Evolutionary conservation across 768 basidiomycete species (phyloP).

Genomic region (Amanita brunnescens): DNA sequence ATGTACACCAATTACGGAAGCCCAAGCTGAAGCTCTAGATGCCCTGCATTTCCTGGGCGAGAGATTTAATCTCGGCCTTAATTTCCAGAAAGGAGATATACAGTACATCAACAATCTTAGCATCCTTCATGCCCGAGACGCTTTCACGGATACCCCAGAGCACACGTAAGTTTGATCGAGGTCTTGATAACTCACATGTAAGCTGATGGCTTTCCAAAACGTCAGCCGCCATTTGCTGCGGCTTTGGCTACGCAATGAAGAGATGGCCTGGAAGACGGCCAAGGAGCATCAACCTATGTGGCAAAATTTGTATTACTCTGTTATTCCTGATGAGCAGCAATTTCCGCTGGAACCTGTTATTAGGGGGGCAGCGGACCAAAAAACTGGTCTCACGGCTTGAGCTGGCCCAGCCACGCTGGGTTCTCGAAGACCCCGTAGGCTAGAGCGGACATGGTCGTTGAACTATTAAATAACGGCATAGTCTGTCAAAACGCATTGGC

Average conservation of each 20-base stretch:
- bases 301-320: conserved; percentile 28
- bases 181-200: conserved; percentile 2
- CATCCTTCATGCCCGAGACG: conserved; percentile 35
- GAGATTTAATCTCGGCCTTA: conserved; percentile 32
- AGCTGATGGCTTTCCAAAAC: neutral
- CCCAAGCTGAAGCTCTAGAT: conserved; percentile 41
- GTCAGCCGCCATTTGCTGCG: conserved; percentile 35
- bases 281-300: conserved; percentile 28
- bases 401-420: too few relatives aligned
- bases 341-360: conserved; percentile 38
- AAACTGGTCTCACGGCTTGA: too few relatives aligned
- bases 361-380: conserved; percentile 26
- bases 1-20: conserved; percentile 39
- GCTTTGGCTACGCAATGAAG: conserved; percentile 38
- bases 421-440: too few relatives aligned
- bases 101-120: conserved; percentile 41
- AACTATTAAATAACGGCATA: too few relatives aligned
- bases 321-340: conserved; percentile 31
- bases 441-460: too few relatives aligned
- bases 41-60: conserved; percentile 36
- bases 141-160: conserved; percentile 31
- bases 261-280: conserved; percentile 37
- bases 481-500: too few relatives aligned
- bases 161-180: conserved; percentile 26
- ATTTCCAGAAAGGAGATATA: conserved; percentile 41